Percentiles rank a stretch among this genome's conserved stretches.
Evolutionary conservation across 2,329 filamentous ascomycete genomes (phyloP).

Genomic region (Penicillium sclerotigenum): DNA sequence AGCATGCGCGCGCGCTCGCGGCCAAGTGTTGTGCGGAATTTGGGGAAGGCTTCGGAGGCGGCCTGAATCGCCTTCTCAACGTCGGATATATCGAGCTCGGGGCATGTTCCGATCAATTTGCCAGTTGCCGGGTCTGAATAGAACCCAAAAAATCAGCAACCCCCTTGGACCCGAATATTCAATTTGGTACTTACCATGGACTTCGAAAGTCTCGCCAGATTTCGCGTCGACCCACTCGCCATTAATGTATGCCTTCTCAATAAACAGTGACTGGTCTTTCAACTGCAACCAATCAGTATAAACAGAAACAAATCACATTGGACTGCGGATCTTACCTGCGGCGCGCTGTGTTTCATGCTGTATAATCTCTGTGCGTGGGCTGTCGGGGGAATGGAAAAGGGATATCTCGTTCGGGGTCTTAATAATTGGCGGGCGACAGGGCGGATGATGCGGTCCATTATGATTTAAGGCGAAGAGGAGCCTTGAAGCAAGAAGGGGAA

Average conservation of each 20-base stretch:
- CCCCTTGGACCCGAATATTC: neutral
- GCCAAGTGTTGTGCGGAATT: constrained; percentile 59
- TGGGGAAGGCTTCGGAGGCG: constrained; percentile 67
- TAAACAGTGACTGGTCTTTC: constrained; percentile 77
- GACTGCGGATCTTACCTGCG: constrained; percentile 31
- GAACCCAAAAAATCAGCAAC: neutral
- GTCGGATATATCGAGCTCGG: constrained; percentile 75
- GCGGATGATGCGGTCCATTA: constrained; percentile 37
- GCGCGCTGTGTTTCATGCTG: constrained; percentile 42
- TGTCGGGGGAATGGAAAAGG: constrained; percentile 33
- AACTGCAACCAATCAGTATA: constrained; percentile 51
- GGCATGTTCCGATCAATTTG: constrained; percentile 74
- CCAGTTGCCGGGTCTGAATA: constrained; percentile 74
- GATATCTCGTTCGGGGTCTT: constrained; percentile 35
- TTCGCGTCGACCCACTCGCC: constrained; percentile 85
- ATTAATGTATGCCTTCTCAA: constrained; percentile 81
- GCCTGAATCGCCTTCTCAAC: constrained; percentile 77
- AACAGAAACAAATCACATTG: neutral
- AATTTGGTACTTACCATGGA: constrained; percentile 55
- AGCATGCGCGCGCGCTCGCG: constrained; percentile 61
- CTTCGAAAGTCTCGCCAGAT: constrained; percentile 88
- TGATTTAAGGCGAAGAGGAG: neutral
- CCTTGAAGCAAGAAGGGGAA: constrained; percentile 3
- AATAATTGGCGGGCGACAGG: constrained; percentile 38
- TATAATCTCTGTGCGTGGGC: constrained; percentile 39